phyloP scores from a whole-genome alignment of 805 yeast species.

The Wickerhamomyces canadensis region DNA sequence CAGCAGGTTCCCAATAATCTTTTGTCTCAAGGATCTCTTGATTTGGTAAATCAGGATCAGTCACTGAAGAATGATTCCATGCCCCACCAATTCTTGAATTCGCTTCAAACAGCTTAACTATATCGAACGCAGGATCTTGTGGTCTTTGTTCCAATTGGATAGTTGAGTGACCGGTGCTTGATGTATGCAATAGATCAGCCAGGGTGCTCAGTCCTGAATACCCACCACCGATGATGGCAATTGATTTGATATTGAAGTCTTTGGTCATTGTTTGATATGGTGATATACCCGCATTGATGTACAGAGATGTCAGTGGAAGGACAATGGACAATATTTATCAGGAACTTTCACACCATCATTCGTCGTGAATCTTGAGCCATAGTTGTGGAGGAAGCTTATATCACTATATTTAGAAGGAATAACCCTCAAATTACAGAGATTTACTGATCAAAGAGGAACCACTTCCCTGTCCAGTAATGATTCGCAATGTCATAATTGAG shows the following conservation, averaged over 20 bases:
- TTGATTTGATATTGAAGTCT: background rate
- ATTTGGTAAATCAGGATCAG: slow-evolving; percentile 10
- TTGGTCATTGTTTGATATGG: slow-evolving; percentile 1
- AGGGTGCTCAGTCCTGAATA: slow-evolving; percentile 1
- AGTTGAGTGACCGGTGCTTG: background rate
- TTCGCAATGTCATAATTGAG: too few species aligned
- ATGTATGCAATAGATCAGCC: background rate
- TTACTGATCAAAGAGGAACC: too few species aligned
- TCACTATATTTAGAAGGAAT: too few species aligned
- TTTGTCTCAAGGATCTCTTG: slow-evolving; percentile 25
- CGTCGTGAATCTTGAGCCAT: too few species aligned
- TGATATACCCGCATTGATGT: slow-evolving; percentile 5
- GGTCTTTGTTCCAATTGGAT: background rate
- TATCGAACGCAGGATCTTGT: slow-evolving; percentile 22
- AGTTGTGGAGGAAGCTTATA: too few species aligned
- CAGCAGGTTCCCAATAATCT: slow-evolving; percentile 26
- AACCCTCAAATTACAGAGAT: too few species aligned
- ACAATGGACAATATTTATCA: slow-evolving; percentile 32
- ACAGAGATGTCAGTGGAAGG: slow-evolving; percentile 9
- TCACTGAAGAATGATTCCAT: slow-evolving; percentile 28
- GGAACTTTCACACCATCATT: too few species aligned
- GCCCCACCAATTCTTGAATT: slow-evolving; percentile 31
- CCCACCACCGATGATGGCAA: slow-evolving; percentile 4
- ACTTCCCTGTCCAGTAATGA: too few species aligned
- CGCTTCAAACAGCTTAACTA: slow-evolving; percentile 32